A percentile compares a stretch with the other conserved stretches of the same genome.
Conservation (phyloP, 2,329 filamentous ascomycete genomes). For the Hypoxylon sp. region DNA sequence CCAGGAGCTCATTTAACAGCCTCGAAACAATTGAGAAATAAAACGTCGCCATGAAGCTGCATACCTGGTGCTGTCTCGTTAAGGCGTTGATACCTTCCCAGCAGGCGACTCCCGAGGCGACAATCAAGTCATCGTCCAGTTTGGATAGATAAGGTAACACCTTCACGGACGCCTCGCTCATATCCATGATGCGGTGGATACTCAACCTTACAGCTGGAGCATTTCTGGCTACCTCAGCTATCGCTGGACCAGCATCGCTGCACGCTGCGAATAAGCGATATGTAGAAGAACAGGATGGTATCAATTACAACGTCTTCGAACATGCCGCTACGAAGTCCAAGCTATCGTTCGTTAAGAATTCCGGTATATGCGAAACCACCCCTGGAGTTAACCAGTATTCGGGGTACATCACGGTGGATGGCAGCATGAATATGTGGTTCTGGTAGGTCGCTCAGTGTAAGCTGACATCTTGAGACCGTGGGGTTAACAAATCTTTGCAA, state of each 20-base stretch:
- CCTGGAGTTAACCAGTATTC: conserved; percentile 66
- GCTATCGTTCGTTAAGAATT: conserved; percentile 66
- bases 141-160: not conserved
- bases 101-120: not conserved
- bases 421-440: conserved; percentile 62
- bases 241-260: conserved; percentile 10
- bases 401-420: conserved; percentile 65
- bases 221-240: conserved; percentile 20
- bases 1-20: conserved; percentile 23
- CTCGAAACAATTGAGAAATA: conserved; percentile 4
- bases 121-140: not conserved
- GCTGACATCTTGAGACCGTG: too few species aligned
- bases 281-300: conserved; percentile 39
- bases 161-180: not conserved
- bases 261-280: conserved; percentile 36
- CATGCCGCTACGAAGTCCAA: conserved; percentile 62
- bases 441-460: conserved; percentile 51
- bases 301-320: conserved; percentile 62
- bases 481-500: conserved; percentile 7
- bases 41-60: conserved; percentile 5
- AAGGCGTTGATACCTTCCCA: not conserved
- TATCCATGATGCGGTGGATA: conserved; percentile 23
- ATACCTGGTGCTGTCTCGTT: not conserved
- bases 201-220: conserved; percentile 15
- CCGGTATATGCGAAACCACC: conserved; percentile 66